Evolutionary conservation across 108 stramenopile species (phyloP).

Genomic region (Cyclotella sp.): DNA sequence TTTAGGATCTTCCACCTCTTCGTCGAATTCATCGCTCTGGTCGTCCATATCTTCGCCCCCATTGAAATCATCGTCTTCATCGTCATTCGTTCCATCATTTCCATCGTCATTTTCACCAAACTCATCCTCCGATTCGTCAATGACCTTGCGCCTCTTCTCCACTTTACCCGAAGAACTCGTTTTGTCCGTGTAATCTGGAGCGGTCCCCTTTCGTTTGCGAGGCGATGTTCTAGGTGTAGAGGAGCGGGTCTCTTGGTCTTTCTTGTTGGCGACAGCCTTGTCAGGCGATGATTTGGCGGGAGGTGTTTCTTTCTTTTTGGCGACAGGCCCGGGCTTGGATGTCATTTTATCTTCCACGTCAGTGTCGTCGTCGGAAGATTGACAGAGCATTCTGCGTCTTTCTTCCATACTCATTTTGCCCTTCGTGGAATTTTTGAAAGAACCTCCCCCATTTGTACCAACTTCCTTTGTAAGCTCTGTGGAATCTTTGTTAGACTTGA

Average conservation of each 20-base stretch:
- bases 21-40: constrained; percentile 25
- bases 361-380: constrained; percentile 4
- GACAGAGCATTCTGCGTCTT: neutral
- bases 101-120: neutral
- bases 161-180: neutral
- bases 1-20: constrained; percentile 8
- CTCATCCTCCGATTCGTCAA: constrained; percentile 25
- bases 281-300: neutral
- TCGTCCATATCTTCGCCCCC: neutral
- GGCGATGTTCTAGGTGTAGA: neutral
- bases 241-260: neutral
- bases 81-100: constrained; percentile 4
- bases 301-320: neutral
- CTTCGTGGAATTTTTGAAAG: neutral
- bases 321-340: neutral
- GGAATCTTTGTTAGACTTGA: neutral
- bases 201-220: neutral
- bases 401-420: neutral
- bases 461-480: neutral
- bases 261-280: neutral
- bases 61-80: constrained; percentile 27
- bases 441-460: neutral
- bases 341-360: neutral
- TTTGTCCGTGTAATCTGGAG: neutral
- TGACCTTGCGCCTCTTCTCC: neutral